phyloP scores from a whole-genome alignment of 2,329 filamentous ascomycete species.

The Simplicillium aogashimaense region DNA sequence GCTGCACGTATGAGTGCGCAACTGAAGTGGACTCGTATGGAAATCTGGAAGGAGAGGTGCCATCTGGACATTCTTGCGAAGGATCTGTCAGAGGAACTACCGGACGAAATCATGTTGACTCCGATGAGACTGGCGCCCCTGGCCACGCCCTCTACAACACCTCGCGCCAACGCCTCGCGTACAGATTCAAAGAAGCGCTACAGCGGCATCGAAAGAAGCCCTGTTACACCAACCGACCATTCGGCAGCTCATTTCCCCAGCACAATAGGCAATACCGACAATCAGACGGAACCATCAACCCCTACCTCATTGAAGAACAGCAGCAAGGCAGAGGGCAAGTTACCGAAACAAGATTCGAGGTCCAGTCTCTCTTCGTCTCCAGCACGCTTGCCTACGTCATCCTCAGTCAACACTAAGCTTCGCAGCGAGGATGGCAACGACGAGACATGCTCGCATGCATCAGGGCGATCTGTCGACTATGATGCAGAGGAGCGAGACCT shows the following conservation, averaged over 20 bases:
- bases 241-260: conserved; percentile 5
- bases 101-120: conserved; percentile 1
- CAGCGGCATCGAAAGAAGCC: conserved; percentile 13
- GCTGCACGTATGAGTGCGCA: conserved; percentile 79
- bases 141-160: conserved; percentile 17
- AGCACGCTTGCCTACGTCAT: conserved; percentile 13
- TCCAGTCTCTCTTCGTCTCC: conserved; percentile 12
- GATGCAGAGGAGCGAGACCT: conserved; percentile 61
- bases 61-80: conserved; percentile 79
- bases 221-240: conserved; percentile 16
- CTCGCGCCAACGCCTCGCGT: too few species aligned
- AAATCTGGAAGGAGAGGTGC: conserved; percentile 86
- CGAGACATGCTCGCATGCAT: conserved; percentile 8
- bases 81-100: conserved; percentile 71
- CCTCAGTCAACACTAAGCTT: conserved; percentile 10
- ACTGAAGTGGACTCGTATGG: conserved; percentile 86
- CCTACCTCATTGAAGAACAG: neutral
- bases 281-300: neutral
- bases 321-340: neutral
- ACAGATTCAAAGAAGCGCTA: conserved; percentile 1
- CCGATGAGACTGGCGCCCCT: conserved; percentile 7
- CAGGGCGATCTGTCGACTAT: conserved; percentile 30
- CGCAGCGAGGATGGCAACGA: conserved; percentile 12
- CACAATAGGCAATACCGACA: neutral
- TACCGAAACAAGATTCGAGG: neutral